These are phyloP conservation scores for Termitomyces sp. DNA, from an alignment of 768 basidiomycete species.

Conservation along the genomic window DNA sequence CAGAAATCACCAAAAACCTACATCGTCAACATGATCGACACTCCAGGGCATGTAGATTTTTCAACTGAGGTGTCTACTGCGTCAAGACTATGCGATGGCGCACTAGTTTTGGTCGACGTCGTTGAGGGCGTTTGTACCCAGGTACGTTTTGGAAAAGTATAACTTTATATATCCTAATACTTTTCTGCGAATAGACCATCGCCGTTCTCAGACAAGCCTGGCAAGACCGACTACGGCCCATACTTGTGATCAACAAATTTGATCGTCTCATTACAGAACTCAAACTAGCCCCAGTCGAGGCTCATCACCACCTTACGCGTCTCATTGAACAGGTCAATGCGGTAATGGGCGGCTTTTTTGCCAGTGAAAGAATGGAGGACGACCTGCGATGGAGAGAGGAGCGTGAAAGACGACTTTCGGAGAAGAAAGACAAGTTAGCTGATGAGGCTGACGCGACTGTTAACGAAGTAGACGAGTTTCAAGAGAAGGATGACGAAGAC, in stretches of 20 bases:
- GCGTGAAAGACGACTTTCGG: constrained; percentile 73
- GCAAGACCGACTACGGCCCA: constrained; percentile 80
- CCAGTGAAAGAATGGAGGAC: constrained; percentile 94
- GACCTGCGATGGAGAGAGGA: constrained; percentile 93
- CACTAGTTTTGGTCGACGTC: constrained; percentile 91
- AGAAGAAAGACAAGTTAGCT: constrained; percentile 65
- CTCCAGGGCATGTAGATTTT: constrained; percentile 98
- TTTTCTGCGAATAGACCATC: constrained; percentile 61
- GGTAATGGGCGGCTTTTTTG: constrained; percentile 96
- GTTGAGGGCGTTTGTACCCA: constrained; percentile 99
- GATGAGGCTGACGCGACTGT: constrained; percentile 57
- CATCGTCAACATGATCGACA: constrained; percentile 94
- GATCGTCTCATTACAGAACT: constrained; percentile 94
- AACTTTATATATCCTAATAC: background rate
- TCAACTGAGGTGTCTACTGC: constrained; percentile 96
- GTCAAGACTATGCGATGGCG: constrained; percentile 90
- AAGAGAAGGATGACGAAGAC: constrained; percentile 96
- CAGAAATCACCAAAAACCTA: constrained; percentile 65
- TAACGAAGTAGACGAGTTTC: constrained; percentile 64
- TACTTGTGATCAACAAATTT: constrained; percentile 96
- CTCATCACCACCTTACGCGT: constrained; percentile 89
- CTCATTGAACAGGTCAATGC: constrained; percentile 97
- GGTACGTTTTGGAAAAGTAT: constrained; percentile 29
- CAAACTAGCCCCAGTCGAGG: constrained; percentile 84
- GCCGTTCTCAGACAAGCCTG: constrained; percentile 94